Conservation (phyloP, 2,329 filamentous ascomycete species). For the Pseudopyrenochaeta lycopersici region DNA sequence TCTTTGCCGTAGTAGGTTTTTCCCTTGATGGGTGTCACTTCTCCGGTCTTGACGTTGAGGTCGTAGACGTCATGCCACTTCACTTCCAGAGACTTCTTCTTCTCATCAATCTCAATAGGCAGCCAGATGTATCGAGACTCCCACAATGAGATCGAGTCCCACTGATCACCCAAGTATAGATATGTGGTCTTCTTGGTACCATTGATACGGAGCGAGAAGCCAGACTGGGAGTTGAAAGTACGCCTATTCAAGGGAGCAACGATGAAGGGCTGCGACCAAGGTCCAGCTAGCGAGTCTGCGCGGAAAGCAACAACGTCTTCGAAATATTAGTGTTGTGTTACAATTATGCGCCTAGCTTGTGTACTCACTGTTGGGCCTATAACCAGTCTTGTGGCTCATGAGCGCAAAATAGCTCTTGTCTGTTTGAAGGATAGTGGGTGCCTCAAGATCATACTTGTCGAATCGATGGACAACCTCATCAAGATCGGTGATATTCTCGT, state of each 20-base stretch:
- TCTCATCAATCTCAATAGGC: constrained; percentile 62
- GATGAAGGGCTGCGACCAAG: constrained; percentile 66
- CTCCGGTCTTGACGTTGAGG: constrained; percentile 61
- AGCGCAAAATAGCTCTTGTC: constrained; percentile 67
- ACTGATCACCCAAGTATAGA: constrained; percentile 62
- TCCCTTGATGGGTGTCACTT: constrained; percentile 58
- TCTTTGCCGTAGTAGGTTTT: constrained; percentile 58
- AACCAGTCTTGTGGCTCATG: constrained; percentile 71
- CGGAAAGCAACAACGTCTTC: constrained; percentile 65
- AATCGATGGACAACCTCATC: constrained; percentile 64
- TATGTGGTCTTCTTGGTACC: constrained; percentile 61
- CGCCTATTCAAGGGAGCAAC: constrained; percentile 61
- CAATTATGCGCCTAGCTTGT: neutral
- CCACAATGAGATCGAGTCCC: constrained; percentile 66
- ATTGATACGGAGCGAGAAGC: constrained; percentile 59
- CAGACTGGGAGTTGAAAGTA: constrained; percentile 64
- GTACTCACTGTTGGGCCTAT: constrained; percentile 63
- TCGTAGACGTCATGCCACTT: constrained; percentile 67
- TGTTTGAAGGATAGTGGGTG: constrained; percentile 68
- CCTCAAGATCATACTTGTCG: constrained; percentile 68
- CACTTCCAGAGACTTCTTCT: constrained; percentile 59
- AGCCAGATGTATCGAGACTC: constrained; percentile 67
- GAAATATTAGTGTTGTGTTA: constrained; percentile 4
- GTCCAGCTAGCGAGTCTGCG: constrained; percentile 60
- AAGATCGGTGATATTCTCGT: constrained; percentile 61